These are phyloP conservation scores for Cyberlindnera maclurae DNA, from an alignment of 805 yeast species.

Conservation along the genomic window DNA sequence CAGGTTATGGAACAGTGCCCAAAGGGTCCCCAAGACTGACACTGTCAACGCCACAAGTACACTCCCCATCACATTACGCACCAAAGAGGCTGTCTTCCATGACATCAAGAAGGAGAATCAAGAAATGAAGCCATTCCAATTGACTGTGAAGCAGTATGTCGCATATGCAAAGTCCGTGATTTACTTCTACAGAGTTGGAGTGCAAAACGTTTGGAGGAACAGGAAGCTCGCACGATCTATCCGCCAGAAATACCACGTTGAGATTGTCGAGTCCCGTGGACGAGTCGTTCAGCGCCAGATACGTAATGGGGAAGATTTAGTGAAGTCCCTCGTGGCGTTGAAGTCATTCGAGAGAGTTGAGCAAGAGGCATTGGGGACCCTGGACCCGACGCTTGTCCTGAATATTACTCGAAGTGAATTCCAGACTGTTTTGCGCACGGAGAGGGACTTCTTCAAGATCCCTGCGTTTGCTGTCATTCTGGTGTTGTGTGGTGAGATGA, in stretches of 20 bases:
- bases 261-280: slow-evolving; percentile 17
- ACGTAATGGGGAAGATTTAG: slow-evolving; percentile 30
- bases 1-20: slow-evolving; percentile 9
- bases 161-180: slow-evolving; percentile 40
- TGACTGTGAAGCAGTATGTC: slow-evolving; percentile 31
- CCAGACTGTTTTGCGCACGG: slow-evolving; percentile 39
- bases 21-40: slow-evolving; percentile 4
- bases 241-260: slow-evolving; percentile 22
- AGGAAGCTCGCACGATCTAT: slow-evolving; percentile 24
- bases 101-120: slow-evolving; percentile 22
- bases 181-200: slow-evolving; percentile 51
- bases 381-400: slow-evolving; percentile 23
- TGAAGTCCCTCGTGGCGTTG: slow-evolving; percentile 31
- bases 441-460: slow-evolving; percentile 38
- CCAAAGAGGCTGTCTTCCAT: slow-evolving; percentile 22
- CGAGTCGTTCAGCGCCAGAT: slow-evolving; percentile 19
- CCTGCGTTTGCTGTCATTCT: slow-evolving; percentile 45
- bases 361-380: slow-evolving; percentile 24
- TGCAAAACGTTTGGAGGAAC: slow-evolving; percentile 47
- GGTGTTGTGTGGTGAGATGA: slow-evolving; percentile 44
- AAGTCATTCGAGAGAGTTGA: slow-evolving; percentile 30
- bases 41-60: slow-evolving; percentile 25
- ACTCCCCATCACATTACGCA: slow-evolving; percentile 25
- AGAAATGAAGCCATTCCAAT: slow-evolving; percentile 20
- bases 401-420: slow-evolving; percentile 38